Base-by-base conservation (phyloP, 768 basidiomycete genomes). In the Podaxis pistillaris region DNA sequence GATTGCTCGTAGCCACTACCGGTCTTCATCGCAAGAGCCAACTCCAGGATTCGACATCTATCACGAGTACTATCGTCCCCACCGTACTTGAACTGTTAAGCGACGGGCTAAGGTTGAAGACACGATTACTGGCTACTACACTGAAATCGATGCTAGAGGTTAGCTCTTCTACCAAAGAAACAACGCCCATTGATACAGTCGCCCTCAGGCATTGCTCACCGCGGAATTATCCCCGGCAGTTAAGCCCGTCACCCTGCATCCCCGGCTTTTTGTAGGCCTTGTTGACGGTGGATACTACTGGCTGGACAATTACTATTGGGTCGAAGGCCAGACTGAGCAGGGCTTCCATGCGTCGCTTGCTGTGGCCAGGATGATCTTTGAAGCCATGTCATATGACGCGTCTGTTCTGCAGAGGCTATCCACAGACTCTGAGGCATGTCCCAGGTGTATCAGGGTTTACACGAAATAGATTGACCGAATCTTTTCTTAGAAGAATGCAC, bases 61-160 rank as follows among this genome's bases (percentile, higher is more conserved):
- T 62, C 24, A 11, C 37, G 17, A 77, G 76, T 58, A 74, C 72
- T 50, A 71, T 85, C 46, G 68, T 79, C 22, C 68, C 69, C 22
- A 72, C 79, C 15, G 71, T 87, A 37, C 74, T 83, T 47, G 88
- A 88, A 57, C 75, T 84, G 7, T 68, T 84, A 41, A 72, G 74
- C 17, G 86, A 88, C 58, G 81, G 81, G 7, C 69, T 88, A 17
- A 80, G 82, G 52, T 67, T 83, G 64, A 87, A 86, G 67, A 76
- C 78, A 41, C 80, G 84, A 61, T 75, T 84, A 13, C 70, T 71
- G 24, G 78, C 86, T 2, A 65, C 73, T 22, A 86, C 85, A 19
- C 63, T 88, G 37, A 78, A 74, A 33, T 75, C 80, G 1, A 76
- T 86, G 65, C 69, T 85, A 2, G 86, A 90, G 74, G 90, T 87